A percentile compares a stretch with the other conserved stretches of the same genome.
phyloP scores from a whole-genome alignment of 208 protist species.

The Strigomonas culicis region DNA sequence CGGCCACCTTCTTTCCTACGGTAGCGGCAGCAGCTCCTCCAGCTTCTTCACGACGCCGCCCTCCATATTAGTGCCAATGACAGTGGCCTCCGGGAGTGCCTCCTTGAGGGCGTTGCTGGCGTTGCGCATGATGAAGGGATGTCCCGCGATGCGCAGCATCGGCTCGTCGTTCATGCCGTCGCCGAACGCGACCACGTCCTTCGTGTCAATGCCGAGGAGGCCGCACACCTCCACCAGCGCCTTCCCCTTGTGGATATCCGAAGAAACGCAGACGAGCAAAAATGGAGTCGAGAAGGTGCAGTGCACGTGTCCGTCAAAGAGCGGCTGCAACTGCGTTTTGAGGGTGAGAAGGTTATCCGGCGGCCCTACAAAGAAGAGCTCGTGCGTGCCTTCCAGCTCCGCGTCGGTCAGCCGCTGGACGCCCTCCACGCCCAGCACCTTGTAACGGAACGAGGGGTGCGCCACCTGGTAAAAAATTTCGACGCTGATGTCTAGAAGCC shows the following conservation, averaged over 20 bases:
- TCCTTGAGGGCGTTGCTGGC: constrained; percentile 16
- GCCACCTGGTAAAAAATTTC: constrained; percentile 12
- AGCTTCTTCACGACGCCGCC: too few relatives aligned
- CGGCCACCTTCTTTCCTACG: too few relatives aligned
- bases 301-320: constrained; percentile 11
- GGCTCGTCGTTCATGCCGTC: constrained; percentile 34
- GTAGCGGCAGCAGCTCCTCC: too few relatives aligned
- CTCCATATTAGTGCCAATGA: constrained; percentile 25
- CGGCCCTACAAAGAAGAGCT: constrained; percentile 12
- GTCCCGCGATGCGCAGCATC: constrained; percentile 20
- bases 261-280: constrained; percentile 16
- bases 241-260: constrained; percentile 23
- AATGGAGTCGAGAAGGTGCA: constrained; percentile 25
- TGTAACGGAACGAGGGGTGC: constrained; percentile 17
- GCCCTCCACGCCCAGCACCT: constrained; percentile 20
- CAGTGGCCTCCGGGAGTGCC: constrained; percentile 15
- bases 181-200: constrained; percentile 27
- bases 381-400: constrained; percentile 7
- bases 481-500: constrained; percentile 20
- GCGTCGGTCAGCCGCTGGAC: constrained; percentile 6
- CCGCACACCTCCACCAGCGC: constrained; percentile 20
- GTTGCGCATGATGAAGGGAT: constrained; percentile 25
- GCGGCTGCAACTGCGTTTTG: constrained; percentile 4
- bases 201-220: constrained; percentile 9
- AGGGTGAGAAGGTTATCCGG: neutral